These are phyloP conservation scores for Coniochaeta sp. DNA, from an alignment of 2,329 filamentous ascomycete species.

Conservation along the genomic window DNA sequence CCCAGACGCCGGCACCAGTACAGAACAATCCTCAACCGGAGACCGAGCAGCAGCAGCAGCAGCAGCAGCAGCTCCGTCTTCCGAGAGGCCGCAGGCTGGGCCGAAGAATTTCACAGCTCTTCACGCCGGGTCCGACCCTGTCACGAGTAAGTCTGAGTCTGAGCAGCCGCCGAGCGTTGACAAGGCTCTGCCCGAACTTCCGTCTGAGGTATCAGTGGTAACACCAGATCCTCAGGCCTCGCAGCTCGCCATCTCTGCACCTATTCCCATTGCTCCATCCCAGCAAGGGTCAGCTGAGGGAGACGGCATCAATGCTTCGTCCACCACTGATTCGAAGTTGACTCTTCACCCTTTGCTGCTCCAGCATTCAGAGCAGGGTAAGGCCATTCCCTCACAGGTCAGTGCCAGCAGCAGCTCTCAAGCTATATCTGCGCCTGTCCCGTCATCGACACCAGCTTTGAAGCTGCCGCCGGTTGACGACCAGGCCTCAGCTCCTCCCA, in stretches of 20 bases:
- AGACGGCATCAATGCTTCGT: not conserved
- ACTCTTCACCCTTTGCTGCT: not conserved
- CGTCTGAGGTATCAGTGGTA: slow-evolving; percentile 1
- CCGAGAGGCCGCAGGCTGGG: not conserved
- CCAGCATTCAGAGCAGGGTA: not conserved
- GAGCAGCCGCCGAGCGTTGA: not conserved
- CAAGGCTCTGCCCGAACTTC: not conserved
- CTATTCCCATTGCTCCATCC: not conserved
- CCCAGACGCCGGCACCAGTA: not conserved
- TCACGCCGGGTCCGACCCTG: not conserved
- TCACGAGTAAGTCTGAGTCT: slow-evolving; percentile 2
- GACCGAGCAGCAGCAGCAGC: not conserved
- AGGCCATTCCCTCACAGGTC: not conserved
- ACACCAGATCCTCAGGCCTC: slow-evolving; percentile 3
- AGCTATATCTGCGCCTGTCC: not conserved
- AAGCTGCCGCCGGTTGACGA: not conserved
- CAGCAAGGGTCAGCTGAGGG: not conserved
- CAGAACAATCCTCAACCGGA: not conserved
- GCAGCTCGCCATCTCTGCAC: not conserved
- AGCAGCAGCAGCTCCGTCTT: not conserved
- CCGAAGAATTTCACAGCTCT: not conserved
- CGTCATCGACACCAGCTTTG: not conserved
- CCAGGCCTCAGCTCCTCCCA: not conserved
- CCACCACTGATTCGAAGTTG: not conserved
- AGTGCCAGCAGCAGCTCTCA: not conserved